A percentile compares a stretch with the other conserved stretches of the same genome.
These are phyloP conservation scores for Tricholoma hemisulphureum DNA, from an alignment of 768 basidiomycete genomes.

Conservation along the genomic window DNA sequence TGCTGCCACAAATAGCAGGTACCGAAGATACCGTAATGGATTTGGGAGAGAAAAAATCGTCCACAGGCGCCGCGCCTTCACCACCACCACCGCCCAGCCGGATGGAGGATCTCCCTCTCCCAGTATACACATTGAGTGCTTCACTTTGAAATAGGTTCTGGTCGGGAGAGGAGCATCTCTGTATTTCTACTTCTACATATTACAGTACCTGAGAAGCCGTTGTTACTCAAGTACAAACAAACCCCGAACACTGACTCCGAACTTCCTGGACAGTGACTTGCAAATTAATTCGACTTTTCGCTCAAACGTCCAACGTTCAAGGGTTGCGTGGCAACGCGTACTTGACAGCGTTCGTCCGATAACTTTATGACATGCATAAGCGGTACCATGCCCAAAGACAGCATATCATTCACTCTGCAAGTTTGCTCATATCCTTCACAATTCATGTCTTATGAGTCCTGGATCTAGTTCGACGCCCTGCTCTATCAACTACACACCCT, in stretches of 20 bases:
- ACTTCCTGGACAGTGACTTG: background rate
- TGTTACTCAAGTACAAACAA: slow-evolving; percentile 15
- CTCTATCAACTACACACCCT: slow-evolving; percentile 72
- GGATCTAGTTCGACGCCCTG: slow-evolving; percentile 60
- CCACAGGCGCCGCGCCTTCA: slow-evolving; percentile 8
- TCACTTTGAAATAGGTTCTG: background rate
- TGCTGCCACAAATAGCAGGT: background rate
- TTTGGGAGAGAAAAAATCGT: slow-evolving; percentile 10
- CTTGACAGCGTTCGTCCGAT: background rate
- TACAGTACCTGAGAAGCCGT: background rate
- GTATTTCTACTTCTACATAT: no score
- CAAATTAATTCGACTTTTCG: background rate
- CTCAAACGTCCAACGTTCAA: no score
- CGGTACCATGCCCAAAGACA: slow-evolving; percentile 66
- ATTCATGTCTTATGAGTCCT: slow-evolving; percentile 9
- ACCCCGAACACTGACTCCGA: background rate
- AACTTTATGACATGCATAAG: slow-evolving; percentile 54
- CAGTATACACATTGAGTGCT: slow-evolving; percentile 16
- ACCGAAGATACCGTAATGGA: slow-evolving; percentile 10
- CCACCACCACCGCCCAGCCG: background rate
- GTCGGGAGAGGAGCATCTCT: background rate
- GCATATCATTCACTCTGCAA: slow-evolving; percentile 67
- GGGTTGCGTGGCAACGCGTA: slow-evolving; percentile 2
- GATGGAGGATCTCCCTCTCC: slow-evolving; percentile 11
- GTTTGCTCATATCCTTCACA: slow-evolving; percentile 21